phyloP scores from a whole-genome alignment of 1,284 basidiomycete genomes.

The Sporisorium exsertum region DNA sequence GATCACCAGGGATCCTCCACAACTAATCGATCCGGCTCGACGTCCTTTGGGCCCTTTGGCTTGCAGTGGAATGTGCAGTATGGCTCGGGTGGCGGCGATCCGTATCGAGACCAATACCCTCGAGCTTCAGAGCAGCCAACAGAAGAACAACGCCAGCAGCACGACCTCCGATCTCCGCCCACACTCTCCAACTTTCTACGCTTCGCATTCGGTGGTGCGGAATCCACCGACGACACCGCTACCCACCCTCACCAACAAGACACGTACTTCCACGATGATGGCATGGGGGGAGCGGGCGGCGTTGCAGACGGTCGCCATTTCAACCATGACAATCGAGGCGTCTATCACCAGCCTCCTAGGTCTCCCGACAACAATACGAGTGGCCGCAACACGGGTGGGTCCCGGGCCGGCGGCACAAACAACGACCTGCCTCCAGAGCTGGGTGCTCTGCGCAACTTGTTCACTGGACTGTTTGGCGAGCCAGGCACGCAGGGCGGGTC shows the following conservation, averaged over 20 bases:
- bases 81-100: constrained; percentile 31
- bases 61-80: constrained; percentile 48
- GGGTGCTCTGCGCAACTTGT: constrained; percentile 51
- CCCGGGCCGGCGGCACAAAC: background rate
- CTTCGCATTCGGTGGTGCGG: constrained; percentile 43
- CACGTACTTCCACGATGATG: constrained; percentile 56
- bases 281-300: constrained; percentile 62
- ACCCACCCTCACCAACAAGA: constrained; percentile 11
- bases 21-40: constrained; percentile 18
- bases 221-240: constrained; percentile 8
- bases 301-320: constrained; percentile 60
- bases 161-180: constrained; percentile 5
- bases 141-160: constrained; percentile 10
- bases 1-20: background rate
- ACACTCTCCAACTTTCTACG: constrained; percentile 48
- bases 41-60: constrained; percentile 45
- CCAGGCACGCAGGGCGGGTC: constrained; percentile 36
- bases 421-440: constrained; percentile 52
- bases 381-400: background rate
- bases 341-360: constrained; percentile 31
- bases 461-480: constrained; percentile 55
- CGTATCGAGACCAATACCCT: constrained; percentile 24
- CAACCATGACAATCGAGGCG: constrained; percentile 56
- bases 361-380: constrained; percentile 9
- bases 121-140: constrained; percentile 24